Percentiles rank a stretch among this genome's conserved stretches.
These are phyloP conservation scores for Crataegus laevigata DNA, from an alignment of 306 rosid genomes.

Conservation along the genomic window DNA sequence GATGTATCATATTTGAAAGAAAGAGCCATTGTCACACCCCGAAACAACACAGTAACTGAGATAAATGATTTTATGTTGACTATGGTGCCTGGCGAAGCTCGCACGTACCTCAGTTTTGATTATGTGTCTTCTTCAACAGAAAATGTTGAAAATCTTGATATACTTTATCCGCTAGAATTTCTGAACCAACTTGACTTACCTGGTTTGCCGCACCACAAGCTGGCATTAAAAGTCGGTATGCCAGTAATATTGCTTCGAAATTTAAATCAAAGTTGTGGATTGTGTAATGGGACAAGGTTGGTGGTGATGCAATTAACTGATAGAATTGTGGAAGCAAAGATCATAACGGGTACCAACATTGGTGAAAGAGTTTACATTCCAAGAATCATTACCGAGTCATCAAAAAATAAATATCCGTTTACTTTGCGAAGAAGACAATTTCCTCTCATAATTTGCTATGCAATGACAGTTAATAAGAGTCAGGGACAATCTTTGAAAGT, in stretches of 20 bases:
- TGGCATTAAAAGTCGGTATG: too few relatives aligned
- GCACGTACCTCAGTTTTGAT: background rate
- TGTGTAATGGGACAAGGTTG: background rate
- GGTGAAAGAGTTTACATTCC: background rate
- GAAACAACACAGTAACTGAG: too few relatives aligned
- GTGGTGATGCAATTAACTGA: background rate
- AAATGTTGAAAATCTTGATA: background rate
- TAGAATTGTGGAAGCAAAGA: background rate
- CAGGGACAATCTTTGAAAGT: too few relatives aligned
- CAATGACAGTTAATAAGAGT: too few relatives aligned
- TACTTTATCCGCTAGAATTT: background rate
- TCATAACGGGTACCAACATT: background rate
- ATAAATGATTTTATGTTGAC: too few relatives aligned
- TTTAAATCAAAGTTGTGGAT: background rate
- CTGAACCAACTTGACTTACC: background rate
- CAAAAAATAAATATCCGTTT: background rate
- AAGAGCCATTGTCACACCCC: too few relatives aligned
- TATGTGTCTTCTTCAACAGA: background rate
- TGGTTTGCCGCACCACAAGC: too few relatives aligned
- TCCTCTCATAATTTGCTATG: background rate
- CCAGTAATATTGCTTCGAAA: too few relatives aligned
- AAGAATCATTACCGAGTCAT: background rate
- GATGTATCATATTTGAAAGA: too few relatives aligned
- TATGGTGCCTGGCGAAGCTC: too few relatives aligned
- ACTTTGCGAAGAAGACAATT: background rate